Conservation (phyloP, 2,329 filamentous ascomycete species). For the Botrytis porri region DNA sequence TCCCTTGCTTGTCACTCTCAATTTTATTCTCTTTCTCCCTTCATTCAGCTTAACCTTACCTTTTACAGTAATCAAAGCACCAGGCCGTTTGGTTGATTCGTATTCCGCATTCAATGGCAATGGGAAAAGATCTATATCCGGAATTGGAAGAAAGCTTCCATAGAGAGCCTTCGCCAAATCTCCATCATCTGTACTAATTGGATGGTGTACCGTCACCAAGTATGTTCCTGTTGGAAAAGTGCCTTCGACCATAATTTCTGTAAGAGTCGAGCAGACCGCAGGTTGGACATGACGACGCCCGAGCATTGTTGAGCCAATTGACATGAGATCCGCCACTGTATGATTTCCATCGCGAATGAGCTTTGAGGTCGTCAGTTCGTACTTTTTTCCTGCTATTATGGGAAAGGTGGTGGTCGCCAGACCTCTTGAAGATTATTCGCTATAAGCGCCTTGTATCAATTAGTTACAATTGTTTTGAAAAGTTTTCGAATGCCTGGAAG, state of each 20-base stretch:
- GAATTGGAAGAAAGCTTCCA: conserved; percentile 84
- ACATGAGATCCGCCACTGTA: conserved; percentile 90
- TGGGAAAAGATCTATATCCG: conserved; percentile 65
- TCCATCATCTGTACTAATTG: conserved; percentile 81
- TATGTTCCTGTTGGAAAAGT: conserved; percentile 91
- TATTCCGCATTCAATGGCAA: conserved; percentile 63
- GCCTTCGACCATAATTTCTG: conserved; percentile 88
- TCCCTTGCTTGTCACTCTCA: conserved; percentile 80
- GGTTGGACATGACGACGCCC: conserved; percentile 89
- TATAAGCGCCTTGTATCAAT: conserved; percentile 63
- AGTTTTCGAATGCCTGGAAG: conserved; percentile 21
- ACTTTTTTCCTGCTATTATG: not conserved
- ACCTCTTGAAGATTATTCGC: conserved; percentile 87
- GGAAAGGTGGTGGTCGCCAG: conserved; percentile 22
- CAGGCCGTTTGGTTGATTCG: conserved; percentile 66
- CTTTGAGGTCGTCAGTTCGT: conserved; percentile 39
- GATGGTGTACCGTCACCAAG: conserved; percentile 89
- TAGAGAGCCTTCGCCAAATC: conserved; percentile 85
- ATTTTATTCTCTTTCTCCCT: conserved; percentile 66
- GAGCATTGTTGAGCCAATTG: conserved; percentile 85
- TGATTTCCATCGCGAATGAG: conserved; percentile 95
- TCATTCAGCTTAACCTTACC: conserved; percentile 68
- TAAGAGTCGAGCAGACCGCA: conserved; percentile 72
- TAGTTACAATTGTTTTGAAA: conserved; percentile 15
- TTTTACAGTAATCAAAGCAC: conserved; percentile 70